Evolutionary conservation across 768 basidiomycete species (phyloP).

Genomic region (Vishniacozyma victoriae): DNA sequence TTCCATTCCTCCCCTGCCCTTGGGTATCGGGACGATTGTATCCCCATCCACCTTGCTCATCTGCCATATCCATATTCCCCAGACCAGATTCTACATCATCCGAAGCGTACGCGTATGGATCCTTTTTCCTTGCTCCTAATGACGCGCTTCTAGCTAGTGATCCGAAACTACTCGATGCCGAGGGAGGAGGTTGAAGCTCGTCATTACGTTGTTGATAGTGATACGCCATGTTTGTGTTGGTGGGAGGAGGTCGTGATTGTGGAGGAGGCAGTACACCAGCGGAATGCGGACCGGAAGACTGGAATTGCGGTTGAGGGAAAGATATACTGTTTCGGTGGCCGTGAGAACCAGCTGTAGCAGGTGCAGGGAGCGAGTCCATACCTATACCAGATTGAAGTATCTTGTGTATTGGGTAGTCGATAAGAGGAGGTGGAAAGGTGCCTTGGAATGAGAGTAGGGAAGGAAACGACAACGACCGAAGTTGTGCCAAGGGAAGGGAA

Average conservation of each 20-base stretch:
- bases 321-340: no score
- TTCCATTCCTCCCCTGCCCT: background rate
- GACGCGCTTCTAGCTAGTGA: conserved; percentile 40
- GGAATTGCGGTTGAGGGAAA: no score
- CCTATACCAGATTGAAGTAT: no score
- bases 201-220: conserved; percentile 3
- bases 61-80: conserved; percentile 35
- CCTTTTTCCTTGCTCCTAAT: conserved; percentile 39
- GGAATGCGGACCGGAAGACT: no score
- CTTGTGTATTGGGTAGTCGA: no score
- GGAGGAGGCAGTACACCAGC: background rate
- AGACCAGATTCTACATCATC: conserved; percentile 45
- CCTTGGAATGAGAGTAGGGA: no score
- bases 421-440: no score
- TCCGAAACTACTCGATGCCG: conserved; percentile 19
- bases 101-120: conserved; percentile 39
- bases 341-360: no score
- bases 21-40: background rate
- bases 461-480: no score
- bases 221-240: background rate
- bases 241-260: background rate
- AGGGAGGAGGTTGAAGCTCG: conserved; percentile 24
- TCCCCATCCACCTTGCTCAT: background rate
- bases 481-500: no score
- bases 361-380: no score